Conservation (phyloP, 2,329 filamentous ascomycete genomes). For the Fusarium sp. region DNA sequence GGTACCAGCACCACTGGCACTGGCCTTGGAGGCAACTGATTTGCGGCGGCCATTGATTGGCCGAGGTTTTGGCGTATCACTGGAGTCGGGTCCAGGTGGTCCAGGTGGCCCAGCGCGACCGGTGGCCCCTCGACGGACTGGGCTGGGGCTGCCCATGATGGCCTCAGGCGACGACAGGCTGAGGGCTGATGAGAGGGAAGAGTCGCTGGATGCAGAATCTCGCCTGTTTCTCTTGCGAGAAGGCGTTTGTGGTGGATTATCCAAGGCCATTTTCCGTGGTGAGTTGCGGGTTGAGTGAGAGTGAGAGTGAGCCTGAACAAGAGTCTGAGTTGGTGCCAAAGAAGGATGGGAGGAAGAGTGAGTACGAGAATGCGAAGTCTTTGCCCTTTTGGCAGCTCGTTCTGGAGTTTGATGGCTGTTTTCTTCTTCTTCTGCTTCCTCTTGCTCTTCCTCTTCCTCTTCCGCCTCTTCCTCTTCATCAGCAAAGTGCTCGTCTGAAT, state of each 20-base stretch:
- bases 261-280: constrained; percentile 47
- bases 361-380: constrained; percentile 49
- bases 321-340: constrained; percentile 2
- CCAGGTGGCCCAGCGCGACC: constrained; percentile 40
- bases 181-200: constrained; percentile 58
- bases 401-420: constrained; percentile 19
- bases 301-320: constrained; percentile 5
- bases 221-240: constrained; percentile 54
- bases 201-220: constrained; percentile 58
- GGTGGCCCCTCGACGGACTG: constrained; percentile 48
- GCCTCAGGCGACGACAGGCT: constrained; percentile 57
- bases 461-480: constrained; percentile 22
- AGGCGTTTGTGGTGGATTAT: constrained; percentile 52
- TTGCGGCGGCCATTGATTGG: constrained; percentile 58
- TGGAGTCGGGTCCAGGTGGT: constrained; percentile 47
- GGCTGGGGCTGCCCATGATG: constrained; percentile 49
- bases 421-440: not conserved
- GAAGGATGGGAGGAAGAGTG: constrained; percentile 38
- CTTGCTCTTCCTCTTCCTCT: constrained; percentile 2
- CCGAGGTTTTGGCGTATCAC: constrained; percentile 56
- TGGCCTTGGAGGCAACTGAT: constrained; percentile 54
- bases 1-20: constrained; percentile 38
- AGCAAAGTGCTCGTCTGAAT: constrained; percentile 21
- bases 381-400: constrained; percentile 56
- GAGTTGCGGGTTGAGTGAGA: constrained; percentile 44